A percentile compares a stretch with the other conserved stretches of the same genome.
Evolutionary conservation across 495 filamentous ascomycete genomes (phyloP).

Genomic region (Rhizodiscina lignyota): DNA sequence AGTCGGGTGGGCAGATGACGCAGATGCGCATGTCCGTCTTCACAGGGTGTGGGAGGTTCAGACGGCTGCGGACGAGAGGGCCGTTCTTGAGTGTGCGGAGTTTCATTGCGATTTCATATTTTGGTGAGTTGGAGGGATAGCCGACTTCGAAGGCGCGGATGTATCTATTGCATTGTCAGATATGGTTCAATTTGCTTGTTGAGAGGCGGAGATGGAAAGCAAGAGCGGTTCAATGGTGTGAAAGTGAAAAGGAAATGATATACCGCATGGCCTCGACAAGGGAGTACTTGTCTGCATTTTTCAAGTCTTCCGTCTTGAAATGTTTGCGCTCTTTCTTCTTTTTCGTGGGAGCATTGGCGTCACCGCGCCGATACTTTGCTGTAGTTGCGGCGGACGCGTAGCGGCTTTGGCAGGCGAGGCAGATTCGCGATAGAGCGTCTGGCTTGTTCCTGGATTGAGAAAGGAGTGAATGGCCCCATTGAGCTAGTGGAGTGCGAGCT

Average conservation of each 20-base stretch:
- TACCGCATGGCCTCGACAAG: conserved; percentile 92
- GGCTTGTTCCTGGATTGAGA: too few species aligned
- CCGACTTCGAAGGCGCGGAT: conserved; percentile 87
- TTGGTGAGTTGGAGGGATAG: conserved; percentile 45
- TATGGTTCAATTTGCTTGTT: conserved; percentile 1
- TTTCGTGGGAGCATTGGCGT: too few species aligned
- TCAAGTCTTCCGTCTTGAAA: conserved; percentile 44
- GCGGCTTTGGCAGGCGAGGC: too few species aligned
- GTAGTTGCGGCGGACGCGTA: conserved; percentile 20
- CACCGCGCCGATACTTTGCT: too few species aligned
- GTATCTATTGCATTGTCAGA: conserved; percentile 56
- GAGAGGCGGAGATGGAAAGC: neutral
- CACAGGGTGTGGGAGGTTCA: conserved; percentile 78
- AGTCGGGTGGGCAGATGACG: conserved; percentile 72
- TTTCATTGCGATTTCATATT: conserved; percentile 79
- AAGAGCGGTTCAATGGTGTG: neutral
- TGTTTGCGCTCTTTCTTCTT: conserved; percentile 46
- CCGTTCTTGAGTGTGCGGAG: conserved; percentile 67
- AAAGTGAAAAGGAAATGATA: conserved; percentile 10
- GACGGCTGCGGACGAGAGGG: conserved; percentile 66
- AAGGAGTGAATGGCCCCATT: too few species aligned
- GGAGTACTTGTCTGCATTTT: conserved; percentile 49
- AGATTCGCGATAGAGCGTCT: too few species aligned
- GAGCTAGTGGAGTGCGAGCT: too few species aligned
- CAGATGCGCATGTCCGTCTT: conserved; percentile 70